Base-by-base conservation (phyloP, 495 filamentous ascomycete species). In the Recurvomyces mirabilis region DNA sequence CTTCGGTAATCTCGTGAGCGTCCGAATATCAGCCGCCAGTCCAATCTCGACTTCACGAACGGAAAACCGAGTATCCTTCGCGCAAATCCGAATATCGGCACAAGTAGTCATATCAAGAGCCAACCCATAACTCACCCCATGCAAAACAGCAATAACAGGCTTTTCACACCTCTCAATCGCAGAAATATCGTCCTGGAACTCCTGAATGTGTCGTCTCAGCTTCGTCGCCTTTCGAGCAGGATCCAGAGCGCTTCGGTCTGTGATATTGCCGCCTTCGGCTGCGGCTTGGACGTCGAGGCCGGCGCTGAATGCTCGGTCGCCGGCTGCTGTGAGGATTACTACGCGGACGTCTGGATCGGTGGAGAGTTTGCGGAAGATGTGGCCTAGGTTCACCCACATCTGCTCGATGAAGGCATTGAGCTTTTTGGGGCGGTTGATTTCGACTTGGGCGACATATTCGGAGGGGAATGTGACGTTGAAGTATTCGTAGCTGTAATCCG, bases 41-140 rank as follows among this genome's bases (percentile, higher is more conserved):
- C 91, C 91, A 26, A 96, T 93, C 58, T 95, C 91, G 12, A 94
- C 86, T 65, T 96, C 93, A 58, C 94, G 94, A 18, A 96, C 86
- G 0, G 78, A 68, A 52, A 95, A 84, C 19, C 66, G 68, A 1
- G 77, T 69, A 26, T 49, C 46, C 23, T 33, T 46, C 1, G 50
- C 24, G 53, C 75, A 82, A 45, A 96, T 65, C 11, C 91, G 77
- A 40, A 98, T 72, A 57, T 96, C 91, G 36, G 79, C 75, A 38
- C 81, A 78, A 31, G 75, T 75, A 36, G 78, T 68, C 33, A 98
- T 69, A 58, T 98, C 91, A 53, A 98, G 79, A 7, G 79, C 91
- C 19, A 95, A 69, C 1, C 91, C 91, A 39, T 82, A 73, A 4
- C 78, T 67, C 57, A 81, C 77, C 14, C 88, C 88, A 59, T 96